Conservation (phyloP, 1,284 basidiomycete genomes). For the Microbotryum intermedium region DNA sequence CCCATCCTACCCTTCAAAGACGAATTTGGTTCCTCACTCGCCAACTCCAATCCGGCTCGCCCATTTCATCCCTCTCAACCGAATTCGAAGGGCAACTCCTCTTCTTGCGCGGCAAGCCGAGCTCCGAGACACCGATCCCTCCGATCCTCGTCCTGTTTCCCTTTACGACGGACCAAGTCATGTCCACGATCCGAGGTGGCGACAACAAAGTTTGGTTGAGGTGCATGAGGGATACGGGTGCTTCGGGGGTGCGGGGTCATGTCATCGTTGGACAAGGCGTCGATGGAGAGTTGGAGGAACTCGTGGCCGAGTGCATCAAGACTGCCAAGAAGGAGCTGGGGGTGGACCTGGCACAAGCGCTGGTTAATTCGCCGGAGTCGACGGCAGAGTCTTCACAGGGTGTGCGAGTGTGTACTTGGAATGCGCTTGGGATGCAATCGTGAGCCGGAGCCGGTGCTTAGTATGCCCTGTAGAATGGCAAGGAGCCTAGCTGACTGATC, state of each 20-base stretch:
- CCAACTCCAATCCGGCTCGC: neutral
- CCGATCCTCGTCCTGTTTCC: constrained; percentile 19
- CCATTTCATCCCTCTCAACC: constrained; percentile 6
- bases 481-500: too few relatives aligned
- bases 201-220: constrained; percentile 7
- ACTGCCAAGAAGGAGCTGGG: neutral
- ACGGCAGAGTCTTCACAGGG: neutral
- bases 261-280: constrained; percentile 16
- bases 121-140: neutral
- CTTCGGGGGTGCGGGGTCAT: neutral
- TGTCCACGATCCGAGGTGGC: constrained; percentile 14
- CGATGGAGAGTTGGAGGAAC: constrained; percentile 3
- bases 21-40: constrained; percentile 28
- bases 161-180: constrained; percentile 10
- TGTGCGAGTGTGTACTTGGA: constrained; percentile 30
- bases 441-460: too few relatives aligned
- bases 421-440: constrained; percentile 20
- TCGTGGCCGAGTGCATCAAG: constrained; percentile 9
- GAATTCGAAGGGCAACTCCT: constrained; percentile 18
- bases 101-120: constrained; percentile 10
- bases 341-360: neutral
- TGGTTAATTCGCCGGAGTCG: neutral
- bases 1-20: neutral
- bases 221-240: constrained; percentile 11
- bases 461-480: too few relatives aligned